Evolutionary conservation across 2,329 filamentous ascomycete genomes (phyloP), one percentile per base, ranked within the genome.

Genomic region (Colletotrichum liaoningense): DNA sequence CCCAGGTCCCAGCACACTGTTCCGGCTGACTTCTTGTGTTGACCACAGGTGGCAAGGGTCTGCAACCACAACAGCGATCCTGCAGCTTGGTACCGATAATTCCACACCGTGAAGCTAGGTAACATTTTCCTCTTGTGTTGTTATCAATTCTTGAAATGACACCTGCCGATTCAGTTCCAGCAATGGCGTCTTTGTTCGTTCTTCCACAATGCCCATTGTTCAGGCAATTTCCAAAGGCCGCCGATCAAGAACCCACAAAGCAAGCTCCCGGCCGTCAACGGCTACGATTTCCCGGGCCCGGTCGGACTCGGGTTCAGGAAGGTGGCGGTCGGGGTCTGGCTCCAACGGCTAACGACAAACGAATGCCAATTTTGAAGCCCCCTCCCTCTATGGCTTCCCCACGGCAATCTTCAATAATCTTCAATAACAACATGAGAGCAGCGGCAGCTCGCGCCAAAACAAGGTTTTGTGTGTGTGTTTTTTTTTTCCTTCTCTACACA

Each of bases 271-370:
- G 16, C n/a, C n/a, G n/a, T 38, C 54, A 38, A 54, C 60, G 60
- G 67, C 28, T 28, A 11, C 42, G 42, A 11, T 49, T n/a, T 33
- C 33, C 60, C 28, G 60, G 60, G 30, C 33, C 57, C 33, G 35
- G 38, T 57, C 69, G 65, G 66, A 28, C 54, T 69, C 65, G 42
- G 69, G 19, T 49, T 49, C 42, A n/a, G 19, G 42, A n/a, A 49
- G 42, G 42, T 22, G 42, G 42, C 42, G 42, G 19, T 49, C 42
- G 42, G 42, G 42, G 42, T 49, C 19, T 49, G 42, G 42, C 42
- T 42, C 57, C 38, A 55, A 38, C 57, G 42, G 35, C 55, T 16
- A 19, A 42, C 38, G 38, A 42, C 38, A 42, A 42, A 42, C 5
- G 38, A 19, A 42, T 6, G 16, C 38, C 38, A 42, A 14, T 7